Evolutionary conservation across 345 rosid species (phyloP).

Genomic region (Alliaria petiolata): DNA sequence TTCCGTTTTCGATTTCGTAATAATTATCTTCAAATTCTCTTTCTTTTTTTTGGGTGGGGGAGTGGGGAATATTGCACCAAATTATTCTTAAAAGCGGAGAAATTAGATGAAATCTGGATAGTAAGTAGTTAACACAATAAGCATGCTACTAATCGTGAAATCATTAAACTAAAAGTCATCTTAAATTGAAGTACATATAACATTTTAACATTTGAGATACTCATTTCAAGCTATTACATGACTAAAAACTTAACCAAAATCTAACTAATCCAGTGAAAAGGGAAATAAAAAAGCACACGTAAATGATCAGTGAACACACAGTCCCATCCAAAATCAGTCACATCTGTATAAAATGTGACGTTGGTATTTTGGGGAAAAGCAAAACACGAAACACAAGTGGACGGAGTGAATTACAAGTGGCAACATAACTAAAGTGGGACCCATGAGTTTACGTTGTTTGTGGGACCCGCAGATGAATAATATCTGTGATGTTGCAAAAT

Average conservation of each 20-base stretch:
- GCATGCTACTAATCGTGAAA: neutral
- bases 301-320: slow-evolving; percentile 14
- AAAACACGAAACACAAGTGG: slow-evolving; percentile 25
- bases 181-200: neutral
- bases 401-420: slow-evolving; percentile 23
- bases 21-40: neutral
- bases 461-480: slow-evolving; percentile 9
- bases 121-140: neutral
- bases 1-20: slow-evolving; percentile 9
- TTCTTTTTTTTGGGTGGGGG: neutral
- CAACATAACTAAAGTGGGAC: slow-evolving; percentile 11
- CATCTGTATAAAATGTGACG: neutral
- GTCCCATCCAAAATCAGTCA: neutral
- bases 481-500: slow-evolving; percentile 22
- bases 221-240: neutral
- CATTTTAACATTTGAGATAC: neutral
- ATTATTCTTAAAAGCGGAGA: neutral
- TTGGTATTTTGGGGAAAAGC: neutral
- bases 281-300: neutral
- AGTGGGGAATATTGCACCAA: neutral
- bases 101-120: neutral
- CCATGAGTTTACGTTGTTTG: slow-evolving; percentile 4
- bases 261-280: neutral
- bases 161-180: neutral
- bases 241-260: neutral